These are phyloP conservation scores for Aspergillus haitiensis DNA, from an alignment of 495 filamentous ascomycete genomes.

Conservation along the genomic window DNA sequence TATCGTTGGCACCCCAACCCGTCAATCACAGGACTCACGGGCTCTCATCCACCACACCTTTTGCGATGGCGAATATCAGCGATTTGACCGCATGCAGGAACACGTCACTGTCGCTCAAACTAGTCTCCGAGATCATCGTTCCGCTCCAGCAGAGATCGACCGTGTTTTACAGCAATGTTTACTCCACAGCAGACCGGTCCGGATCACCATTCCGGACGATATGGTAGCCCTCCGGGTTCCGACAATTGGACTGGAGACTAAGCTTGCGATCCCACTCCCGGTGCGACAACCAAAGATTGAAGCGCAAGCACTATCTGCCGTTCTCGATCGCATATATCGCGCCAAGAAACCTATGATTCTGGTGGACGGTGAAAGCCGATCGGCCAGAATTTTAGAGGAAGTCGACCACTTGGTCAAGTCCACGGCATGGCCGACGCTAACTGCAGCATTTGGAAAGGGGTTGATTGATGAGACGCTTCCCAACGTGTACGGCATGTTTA, in stretches of 20 bases:
- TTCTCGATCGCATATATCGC: slow-evolving; percentile 29
- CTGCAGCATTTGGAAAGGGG: slow-evolving; percentile 33
- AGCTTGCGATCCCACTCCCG: slow-evolving; percentile 4
- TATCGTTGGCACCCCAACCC: slow-evolving; percentile 61
- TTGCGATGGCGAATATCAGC: slow-evolving; percentile 36
- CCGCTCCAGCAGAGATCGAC: slow-evolving; percentile 38
- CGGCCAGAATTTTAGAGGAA: slow-evolving; percentile 23
- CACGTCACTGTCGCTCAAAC: slow-evolving; percentile 39
- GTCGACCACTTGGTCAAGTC: slow-evolving; percentile 24
- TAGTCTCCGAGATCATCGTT: slow-evolving; percentile 29
- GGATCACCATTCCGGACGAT: slow-evolving; percentile 40
- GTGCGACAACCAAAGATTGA: slow-evolving; percentile 8
- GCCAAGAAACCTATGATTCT: slow-evolving; percentile 35
- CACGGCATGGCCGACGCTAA: slow-evolving; percentile 33
- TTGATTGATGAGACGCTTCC: slow-evolving; percentile 33
- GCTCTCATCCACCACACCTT: slow-evolving; percentile 43
- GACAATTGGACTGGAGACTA: slow-evolving; percentile 2
- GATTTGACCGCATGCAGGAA: slow-evolving; percentile 36
- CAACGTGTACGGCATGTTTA: slow-evolving; percentile 35
- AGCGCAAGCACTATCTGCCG: slow-evolving; percentile 4
- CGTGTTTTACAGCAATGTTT: slow-evolving; percentile 33
- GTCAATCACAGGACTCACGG: slow-evolving; percentile 26
- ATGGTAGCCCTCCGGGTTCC: slow-evolving; percentile 33
- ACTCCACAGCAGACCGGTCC: slow-evolving; percentile 40
- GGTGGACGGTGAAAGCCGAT: slow-evolving; percentile 32